These are phyloP conservation scores for Stemphylium beticola DNA, from an alignment of 2,329 filamentous ascomycete species.

Conservation along the genomic window DNA sequence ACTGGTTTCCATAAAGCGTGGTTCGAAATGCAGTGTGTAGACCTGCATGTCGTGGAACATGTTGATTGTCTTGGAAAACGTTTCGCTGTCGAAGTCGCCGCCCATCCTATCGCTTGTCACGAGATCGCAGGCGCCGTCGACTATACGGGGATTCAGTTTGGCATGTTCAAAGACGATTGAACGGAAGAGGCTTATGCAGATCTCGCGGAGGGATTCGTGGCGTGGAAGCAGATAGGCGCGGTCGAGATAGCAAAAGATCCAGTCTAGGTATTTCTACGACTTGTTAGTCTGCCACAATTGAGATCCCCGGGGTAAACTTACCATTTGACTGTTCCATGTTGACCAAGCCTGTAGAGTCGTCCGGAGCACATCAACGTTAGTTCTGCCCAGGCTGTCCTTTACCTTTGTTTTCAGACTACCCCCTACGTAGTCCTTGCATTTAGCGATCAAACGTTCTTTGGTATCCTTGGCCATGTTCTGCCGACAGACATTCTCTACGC, in stretches of 20 bases:
- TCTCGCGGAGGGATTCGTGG: conserved; percentile 79
- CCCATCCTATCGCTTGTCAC: conserved; percentile 72
- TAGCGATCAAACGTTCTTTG: conserved; percentile 68
- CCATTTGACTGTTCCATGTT: conserved; percentile 78
- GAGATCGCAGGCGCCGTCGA: conserved; percentile 78
- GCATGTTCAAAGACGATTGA: conserved; percentile 62
- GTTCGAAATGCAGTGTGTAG: conserved; percentile 82
- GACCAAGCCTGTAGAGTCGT: conserved; percentile 70
- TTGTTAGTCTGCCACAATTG: conserved; percentile 9
- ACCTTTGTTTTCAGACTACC: conserved; percentile 65
- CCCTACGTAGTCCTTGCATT: conserved; percentile 69
- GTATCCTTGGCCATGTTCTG: conserved; percentile 74
- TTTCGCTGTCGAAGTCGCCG: conserved; percentile 63
- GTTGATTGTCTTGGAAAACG: conserved; percentile 75
- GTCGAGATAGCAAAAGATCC: conserved; percentile 93
- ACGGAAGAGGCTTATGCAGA: conserved; percentile 78
- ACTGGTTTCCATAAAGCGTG: conserved; percentile 71
- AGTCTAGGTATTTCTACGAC: conserved; percentile 73
- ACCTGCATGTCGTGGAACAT: conserved; percentile 86
- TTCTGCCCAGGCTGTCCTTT: conserved; percentile 60
- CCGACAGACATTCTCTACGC: conserved; percentile 89
- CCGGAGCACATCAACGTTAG: conserved; percentile 69
- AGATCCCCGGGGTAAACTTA: conserved; percentile 50
- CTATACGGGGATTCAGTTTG: conserved; percentile 59
- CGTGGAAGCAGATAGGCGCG: conserved; percentile 83